Base-by-base conservation (phyloP, 2,329 filamentous ascomycete genomes). In the Exophiala xenobiotica region DNA sequence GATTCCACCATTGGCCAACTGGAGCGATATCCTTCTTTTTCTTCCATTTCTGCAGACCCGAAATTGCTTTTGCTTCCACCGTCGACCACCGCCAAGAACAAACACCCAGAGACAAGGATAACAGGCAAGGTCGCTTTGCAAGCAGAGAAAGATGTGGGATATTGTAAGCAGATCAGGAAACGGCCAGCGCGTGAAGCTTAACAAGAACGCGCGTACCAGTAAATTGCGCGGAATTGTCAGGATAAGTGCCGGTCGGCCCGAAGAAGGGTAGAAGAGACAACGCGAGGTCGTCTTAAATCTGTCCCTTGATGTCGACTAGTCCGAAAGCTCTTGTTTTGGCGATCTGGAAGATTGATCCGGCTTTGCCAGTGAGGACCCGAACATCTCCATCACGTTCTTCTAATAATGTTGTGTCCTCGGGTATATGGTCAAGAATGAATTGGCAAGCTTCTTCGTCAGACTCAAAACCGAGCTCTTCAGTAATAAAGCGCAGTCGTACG, bases 281-380 rank as follows among this genome's bases (percentile, higher is more conserved):
- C 19, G 9, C 22, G 38, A 19, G 6, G 26, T 18, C 20, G 31
- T 12, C 20, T 69, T 63, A 75, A 49, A 96, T 95, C 74, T 97
- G 92, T 66, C 92, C 91, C 76, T 97, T 96, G 77, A 97, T 95
- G 74, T 97, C 91, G 77, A 97, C 87, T 67, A 85, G 86, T 66
- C 83, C 81, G 72, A 96, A 95, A 42, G 92, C 92, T 57, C 79
- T 78, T 31, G 77, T 71, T 68, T 85, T 87, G 53, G 88, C 82
- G 46, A 74, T 68, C 67, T 96, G 90, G 70, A 97, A 96, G 16
- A 86, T 72, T 35, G 70, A 67, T 45, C 80, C 81, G 43, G 86
- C 88, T 73, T 91, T 91, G 64, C 81, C 83, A 38, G 86, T 85
- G 62, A 88, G 69, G 66, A 95, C 85, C 56, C 81, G 78, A 61